Percentiles rank a stretch among this genome's conserved stretches.
Evolutionary conservation across 768 basidiomycete species (phyloP).

Genomic region (Podaxis rugospora): DNA sequence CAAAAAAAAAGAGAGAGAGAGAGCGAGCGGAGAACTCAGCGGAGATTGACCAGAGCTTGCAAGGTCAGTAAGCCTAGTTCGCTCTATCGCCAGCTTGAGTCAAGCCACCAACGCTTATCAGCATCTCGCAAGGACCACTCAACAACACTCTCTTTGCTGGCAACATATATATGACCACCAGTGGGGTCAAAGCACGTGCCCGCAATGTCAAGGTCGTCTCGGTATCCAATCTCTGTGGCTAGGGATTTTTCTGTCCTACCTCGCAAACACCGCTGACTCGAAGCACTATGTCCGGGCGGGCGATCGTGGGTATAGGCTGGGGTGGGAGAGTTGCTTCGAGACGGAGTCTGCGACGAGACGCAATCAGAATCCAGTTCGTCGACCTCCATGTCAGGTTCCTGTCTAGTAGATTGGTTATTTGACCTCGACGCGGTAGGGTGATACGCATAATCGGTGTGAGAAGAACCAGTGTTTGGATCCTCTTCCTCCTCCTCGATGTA

Average conservation of each 20-base stretch:
- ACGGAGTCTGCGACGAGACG: slow-evolving; percentile 35
- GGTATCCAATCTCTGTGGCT: slow-evolving; percentile 12
- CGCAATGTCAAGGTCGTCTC: slow-evolving; percentile 26
- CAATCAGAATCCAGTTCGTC: slow-evolving; percentile 57
- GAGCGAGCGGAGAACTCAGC: background rate
- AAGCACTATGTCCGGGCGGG: background rate
- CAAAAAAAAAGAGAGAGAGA: too few relatives aligned
- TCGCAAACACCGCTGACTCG: background rate
- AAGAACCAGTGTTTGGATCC: slow-evolving; percentile 26
- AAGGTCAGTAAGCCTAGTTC: background rate
- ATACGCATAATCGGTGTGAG: slow-evolving; percentile 27
- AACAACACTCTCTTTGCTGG: slow-evolving; percentile 16
- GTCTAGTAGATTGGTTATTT: slow-evolving; percentile 6
- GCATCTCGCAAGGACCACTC: slow-evolving; percentile 45
- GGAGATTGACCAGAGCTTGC: background rate
- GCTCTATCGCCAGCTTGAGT: slow-evolving; percentile 38
- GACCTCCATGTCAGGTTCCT: slow-evolving; percentile 38
- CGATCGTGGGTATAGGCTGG: slow-evolving; percentile 13
- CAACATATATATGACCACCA: slow-evolving; percentile 28
- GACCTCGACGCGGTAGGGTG: slow-evolving; percentile 12
- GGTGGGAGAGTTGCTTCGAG: slow-evolving; percentile 34
- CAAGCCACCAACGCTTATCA: slow-evolving; percentile 71
- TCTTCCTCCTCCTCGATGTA: slow-evolving; percentile 13
- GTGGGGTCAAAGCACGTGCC: slow-evolving; percentile 28
- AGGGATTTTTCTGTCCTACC: background rate